phyloP scores from a whole-genome alignment of 768 basidiomycete species.

The Lanmaoa pseudosensibilis region DNA sequence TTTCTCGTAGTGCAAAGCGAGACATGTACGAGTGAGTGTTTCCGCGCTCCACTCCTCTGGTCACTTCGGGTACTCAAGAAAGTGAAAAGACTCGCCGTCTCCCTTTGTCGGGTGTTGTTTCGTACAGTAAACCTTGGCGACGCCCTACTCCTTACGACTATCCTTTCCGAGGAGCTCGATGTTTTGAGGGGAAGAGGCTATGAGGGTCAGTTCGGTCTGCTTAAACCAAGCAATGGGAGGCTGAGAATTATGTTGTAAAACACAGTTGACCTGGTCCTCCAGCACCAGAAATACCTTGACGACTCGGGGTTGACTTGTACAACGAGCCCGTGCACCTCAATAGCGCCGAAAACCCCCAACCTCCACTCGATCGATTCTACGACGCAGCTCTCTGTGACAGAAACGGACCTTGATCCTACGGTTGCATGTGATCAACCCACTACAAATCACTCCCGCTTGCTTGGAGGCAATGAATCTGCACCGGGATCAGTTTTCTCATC shows the following conservation, averaged over 20 bases:
- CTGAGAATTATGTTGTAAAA: conserved; percentile 5
- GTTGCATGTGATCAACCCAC: neutral
- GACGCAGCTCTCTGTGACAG: neutral
- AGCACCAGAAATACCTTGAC: neutral
- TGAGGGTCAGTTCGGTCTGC: conserved; percentile 50
- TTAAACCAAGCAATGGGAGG: neutral
- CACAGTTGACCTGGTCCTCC: conserved; percentile 62
- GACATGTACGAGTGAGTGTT: conserved; percentile 81
- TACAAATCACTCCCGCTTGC: neutral
- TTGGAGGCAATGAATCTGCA: no score
- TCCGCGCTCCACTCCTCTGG: neutral
- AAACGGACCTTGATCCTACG: neutral
- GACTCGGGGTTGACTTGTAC: conserved; percentile 54
- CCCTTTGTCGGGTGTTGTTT: conserved; percentile 75
- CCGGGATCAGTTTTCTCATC: neutral
- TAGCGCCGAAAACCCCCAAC: neutral
- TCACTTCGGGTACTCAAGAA: neutral
- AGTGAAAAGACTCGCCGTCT: conserved; percentile 63
- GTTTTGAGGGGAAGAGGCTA: conserved; percentile 79
- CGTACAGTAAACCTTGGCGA: conserved; percentile 77
- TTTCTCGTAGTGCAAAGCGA: conserved; percentile 63
- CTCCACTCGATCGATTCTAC: no score
- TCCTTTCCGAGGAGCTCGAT: conserved; percentile 81
- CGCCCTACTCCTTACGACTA: conserved; percentile 82
- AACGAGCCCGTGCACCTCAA: conserved; percentile 13